phyloP scores from a whole-genome alignment of 257 asterid species.

The Cynanchum wilfordii region DNA sequence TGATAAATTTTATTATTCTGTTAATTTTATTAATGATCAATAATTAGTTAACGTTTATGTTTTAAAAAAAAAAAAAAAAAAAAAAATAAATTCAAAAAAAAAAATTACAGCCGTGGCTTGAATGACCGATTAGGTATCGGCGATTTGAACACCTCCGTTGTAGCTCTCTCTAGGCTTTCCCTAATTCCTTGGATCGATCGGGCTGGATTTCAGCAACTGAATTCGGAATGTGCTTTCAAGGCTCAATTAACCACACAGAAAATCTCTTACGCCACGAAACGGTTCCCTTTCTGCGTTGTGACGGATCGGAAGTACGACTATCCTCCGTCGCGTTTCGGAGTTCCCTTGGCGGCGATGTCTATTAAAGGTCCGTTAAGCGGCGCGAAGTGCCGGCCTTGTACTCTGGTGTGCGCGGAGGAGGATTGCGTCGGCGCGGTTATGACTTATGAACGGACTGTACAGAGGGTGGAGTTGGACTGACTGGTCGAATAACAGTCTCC shows the following conservation, averaged over 20 bases:
- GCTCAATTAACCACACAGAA: slow-evolving; percentile 61
- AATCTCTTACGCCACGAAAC: slow-evolving; percentile 35
- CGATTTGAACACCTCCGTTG: slow-evolving; percentile 60
- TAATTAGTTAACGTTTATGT: no score
- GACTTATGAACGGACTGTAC: slow-evolving; percentile 42
- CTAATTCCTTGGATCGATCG: slow-evolving; percentile 56
- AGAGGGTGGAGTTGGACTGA: slow-evolving; percentile 88
- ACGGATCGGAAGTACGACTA: slow-evolving; percentile 61
- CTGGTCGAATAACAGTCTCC: slow-evolving; percentile 51
- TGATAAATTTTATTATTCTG: no score
- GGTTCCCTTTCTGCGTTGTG: slow-evolving; percentile 70
- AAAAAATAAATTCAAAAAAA: no score
- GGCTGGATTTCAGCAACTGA: slow-evolving; percentile 55
- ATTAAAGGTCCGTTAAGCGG: slow-evolving; percentile 82
- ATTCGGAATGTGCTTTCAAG: slow-evolving; percentile 80
- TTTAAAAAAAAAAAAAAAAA: no score
- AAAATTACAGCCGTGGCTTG: no score
- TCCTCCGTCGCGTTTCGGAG: slow-evolving; percentile 65
- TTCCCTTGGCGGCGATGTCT: slow-evolving; percentile 75
- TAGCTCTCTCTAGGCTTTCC: slow-evolving; percentile 85
- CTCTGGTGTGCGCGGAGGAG: slow-evolving; percentile 44
- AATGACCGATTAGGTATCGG: slow-evolving; percentile 93
- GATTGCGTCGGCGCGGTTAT: slow-evolving; percentile 57
- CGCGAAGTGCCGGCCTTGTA: slow-evolving; percentile 87
- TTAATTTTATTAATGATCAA: no score